These are phyloP conservation scores for Erythrobasidium yunnanense DNA, from an alignment of 768 basidiomycete species.

Conservation along the genomic window DNA sequence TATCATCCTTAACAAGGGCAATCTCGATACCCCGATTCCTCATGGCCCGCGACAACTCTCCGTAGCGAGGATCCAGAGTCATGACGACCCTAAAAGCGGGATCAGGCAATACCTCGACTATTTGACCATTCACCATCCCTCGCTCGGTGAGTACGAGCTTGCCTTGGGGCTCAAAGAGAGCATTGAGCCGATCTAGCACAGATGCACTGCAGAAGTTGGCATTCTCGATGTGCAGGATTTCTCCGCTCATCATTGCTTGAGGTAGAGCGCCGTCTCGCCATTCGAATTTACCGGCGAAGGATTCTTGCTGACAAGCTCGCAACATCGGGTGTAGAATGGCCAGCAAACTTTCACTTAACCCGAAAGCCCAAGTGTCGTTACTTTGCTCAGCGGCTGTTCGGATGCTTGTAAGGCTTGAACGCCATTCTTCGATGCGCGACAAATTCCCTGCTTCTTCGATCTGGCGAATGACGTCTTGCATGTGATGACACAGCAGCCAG, in stretches of 20 bases:
- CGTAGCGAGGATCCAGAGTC: constrained; percentile 78
- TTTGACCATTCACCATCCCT: constrained; percentile 63
- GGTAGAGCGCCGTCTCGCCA: constrained; percentile 93
- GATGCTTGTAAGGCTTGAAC: too few relatives aligned
- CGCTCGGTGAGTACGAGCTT: constrained; percentile 75
- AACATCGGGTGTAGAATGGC: background rate
- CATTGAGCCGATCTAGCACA: constrained; percentile 90
- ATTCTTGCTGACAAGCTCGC: background rate
- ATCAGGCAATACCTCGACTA: constrained; percentile 69
- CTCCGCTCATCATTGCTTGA: constrained; percentile 68
- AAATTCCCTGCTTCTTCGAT: too few relatives aligned
- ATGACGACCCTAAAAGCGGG: constrained; percentile 85
- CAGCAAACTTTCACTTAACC: too few relatives aligned
- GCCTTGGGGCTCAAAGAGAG: constrained; percentile 80
- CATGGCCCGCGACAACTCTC: constrained; percentile 95
- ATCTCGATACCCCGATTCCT: constrained; percentile 91
- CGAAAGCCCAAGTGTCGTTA: too few relatives aligned
- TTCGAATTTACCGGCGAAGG: constrained; percentile 55
- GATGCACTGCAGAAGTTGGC: constrained; percentile 93
- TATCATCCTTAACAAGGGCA: constrained; percentile 47
- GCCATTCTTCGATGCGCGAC: too few relatives aligned
- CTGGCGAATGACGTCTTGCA: too few relatives aligned
- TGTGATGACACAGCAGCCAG: too few relatives aligned
- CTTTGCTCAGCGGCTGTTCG: too few relatives aligned
- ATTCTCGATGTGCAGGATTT: constrained; percentile 81